Evolutionary conservation across 352 stramenopile species (phyloP).

Genomic region (Globisporangium paroecandrum): DNA sequence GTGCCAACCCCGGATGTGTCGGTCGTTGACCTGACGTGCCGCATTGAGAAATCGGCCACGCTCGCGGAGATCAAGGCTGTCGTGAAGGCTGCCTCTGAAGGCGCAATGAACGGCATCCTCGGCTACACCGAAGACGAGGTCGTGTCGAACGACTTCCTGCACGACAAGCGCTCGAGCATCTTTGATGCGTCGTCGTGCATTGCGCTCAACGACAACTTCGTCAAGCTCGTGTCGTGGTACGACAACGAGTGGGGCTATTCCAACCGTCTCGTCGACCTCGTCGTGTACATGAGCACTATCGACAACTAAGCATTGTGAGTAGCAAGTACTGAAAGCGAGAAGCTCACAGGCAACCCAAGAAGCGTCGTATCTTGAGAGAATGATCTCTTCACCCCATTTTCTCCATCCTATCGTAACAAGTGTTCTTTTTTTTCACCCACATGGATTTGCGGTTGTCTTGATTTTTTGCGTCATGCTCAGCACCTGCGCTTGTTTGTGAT

Average conservation of each 20-base stretch:
- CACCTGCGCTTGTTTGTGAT: no score
- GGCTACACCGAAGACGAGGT: constrained; percentile 97
- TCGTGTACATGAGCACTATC: constrained; percentile 44
- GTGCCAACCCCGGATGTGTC: constrained; percentile 90
- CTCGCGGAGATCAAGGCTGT: constrained; percentile 98
- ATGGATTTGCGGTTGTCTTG: no score
- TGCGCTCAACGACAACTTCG: constrained; percentile 93
- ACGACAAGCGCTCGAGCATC: constrained; percentile 93
- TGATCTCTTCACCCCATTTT: neutral
- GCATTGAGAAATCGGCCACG: constrained; percentile 87
- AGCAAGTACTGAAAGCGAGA: neutral
- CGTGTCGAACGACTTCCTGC: constrained; percentile 97
- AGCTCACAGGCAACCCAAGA: neutral
- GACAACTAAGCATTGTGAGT: constrained; percentile 33
- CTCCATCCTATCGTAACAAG: constrained; percentile 10
- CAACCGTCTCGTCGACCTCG: constrained; percentile 80
- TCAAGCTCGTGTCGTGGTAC: constrained; percentile 96
- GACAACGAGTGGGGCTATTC: constrained; percentile 95
- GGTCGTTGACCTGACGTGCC: constrained; percentile 87
- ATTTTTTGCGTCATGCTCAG: no score
- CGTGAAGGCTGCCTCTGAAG: constrained; percentile 93
- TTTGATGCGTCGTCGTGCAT: constrained; percentile 95
- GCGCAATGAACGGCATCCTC: constrained; percentile 95
- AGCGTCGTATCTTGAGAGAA: neutral
- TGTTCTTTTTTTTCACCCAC: neutral